A percentile compares a stretch with the other conserved stretches of the same genome.
Evolutionary conservation across 169 alveolate genomes (phyloP).

Genomic region (Plasmodium falciparum): DNA sequence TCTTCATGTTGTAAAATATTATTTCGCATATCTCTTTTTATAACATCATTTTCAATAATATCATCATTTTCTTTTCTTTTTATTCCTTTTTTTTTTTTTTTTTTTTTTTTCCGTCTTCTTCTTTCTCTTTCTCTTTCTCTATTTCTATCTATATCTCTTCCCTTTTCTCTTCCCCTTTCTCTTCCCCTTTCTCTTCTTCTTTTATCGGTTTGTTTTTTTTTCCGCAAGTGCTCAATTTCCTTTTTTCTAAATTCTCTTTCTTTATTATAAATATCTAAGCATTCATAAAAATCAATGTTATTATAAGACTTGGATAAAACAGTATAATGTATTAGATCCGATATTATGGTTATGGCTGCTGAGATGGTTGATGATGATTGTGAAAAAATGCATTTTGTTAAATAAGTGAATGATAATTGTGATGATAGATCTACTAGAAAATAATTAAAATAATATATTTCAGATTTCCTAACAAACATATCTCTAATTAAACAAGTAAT

Average conservation of each 20-base stretch:
- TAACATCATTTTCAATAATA: too few relatives aligned
- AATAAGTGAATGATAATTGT: conserved; percentile 32
- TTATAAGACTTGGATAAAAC: conserved; percentile 38
- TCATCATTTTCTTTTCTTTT: too few relatives aligned
- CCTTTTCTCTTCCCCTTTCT: not conserved
- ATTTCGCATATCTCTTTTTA: too few relatives aligned
- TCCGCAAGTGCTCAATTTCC: conserved; percentile 9
- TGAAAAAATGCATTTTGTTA: conserved; percentile 59
- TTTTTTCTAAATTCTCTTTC: conserved; percentile 36
- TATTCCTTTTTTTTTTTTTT: too few relatives aligned
- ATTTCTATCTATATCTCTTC: too few relatives aligned
- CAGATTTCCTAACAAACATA: conserved; percentile 53
- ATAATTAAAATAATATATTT: conserved; percentile 71
- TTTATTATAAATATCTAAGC: conserved; percentile 41
- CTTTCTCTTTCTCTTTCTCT: conserved; percentile 1
- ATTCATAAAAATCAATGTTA: conserved; percentile 52
- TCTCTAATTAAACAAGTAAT: conserved; percentile 68
- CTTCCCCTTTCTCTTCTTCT: conserved; percentile 10
- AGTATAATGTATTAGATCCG: conserved; percentile 45
- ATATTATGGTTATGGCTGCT: conserved; percentile 65
- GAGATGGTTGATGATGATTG: conserved; percentile 57
- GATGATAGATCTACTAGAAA: conserved; percentile 48
- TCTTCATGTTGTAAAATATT: too few relatives aligned
- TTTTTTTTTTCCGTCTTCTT: too few relatives aligned
- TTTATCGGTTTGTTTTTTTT: conserved; percentile 25